Evolutionary conservation across 140 eudicot genomes (phyloP), one percentile per base, ranked within the genome.

Genomic region (Senecio squalidus): DNA sequence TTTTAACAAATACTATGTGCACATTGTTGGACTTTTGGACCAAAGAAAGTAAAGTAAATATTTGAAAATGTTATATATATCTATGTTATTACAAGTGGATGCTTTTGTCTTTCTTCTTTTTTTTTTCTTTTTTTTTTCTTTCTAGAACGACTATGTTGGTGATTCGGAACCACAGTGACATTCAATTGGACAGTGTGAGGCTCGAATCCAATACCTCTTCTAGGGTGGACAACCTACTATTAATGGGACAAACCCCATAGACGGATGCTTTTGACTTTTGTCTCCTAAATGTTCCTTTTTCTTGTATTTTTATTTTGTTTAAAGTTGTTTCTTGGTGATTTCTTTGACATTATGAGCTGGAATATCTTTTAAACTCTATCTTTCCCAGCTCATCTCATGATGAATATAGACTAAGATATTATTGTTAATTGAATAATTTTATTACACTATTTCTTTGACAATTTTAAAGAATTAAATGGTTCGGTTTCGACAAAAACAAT

Each of bases 1-100:
- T 46, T 58, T 61, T n/a, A n/a, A 21, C 68, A 66, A 48, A 62
- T 47, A 48, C 64, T 68, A 74, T 68, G 75, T 54, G 70, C 53
- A 74, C 13, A n/a, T 61, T 67, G 71, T 61, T 67, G 70, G 74
- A 68, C 70, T 54, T 74, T 51, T 73, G 74, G 58, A 45, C 48
- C 74, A 60, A 45, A 64, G 28, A 61, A 44, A 56, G 76, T 61
- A 49, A 41, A 56, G 76, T 73, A 33, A 60, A 60, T 45, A 33
- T 74, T 74, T 57, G 66, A 55, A 60, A 33, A 21, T 67, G 50
- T 66, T 67, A 6, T 48, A 29, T 74, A 74, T 55, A 60, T n/a
- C 7, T n/a, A 21, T 48, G 52, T n/a, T n/a, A n/a, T n/a, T 45
- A 67, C 55, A 63, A 64, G 66, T 68, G 71, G 75, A 61, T 72